phyloP scores from a whole-genome alignment of 148 eudicot genomes.

The Fagopyrum homotropicum region DNA sequence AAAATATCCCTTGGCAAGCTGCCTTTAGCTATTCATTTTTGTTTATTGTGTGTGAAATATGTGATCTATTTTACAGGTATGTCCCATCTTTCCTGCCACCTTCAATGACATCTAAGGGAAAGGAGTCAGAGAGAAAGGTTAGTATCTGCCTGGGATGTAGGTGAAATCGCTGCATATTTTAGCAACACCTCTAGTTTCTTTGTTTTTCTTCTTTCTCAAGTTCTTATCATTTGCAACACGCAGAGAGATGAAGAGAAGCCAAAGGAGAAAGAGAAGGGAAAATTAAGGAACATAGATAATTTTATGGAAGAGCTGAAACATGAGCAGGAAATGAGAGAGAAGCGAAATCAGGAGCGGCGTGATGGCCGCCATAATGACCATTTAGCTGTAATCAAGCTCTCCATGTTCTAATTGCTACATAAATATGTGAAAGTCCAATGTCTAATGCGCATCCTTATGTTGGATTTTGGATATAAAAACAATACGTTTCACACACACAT shows the following conservation, averaged over 20 bases:
- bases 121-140: slow-evolving; percentile 83
- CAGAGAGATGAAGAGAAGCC: slow-evolving; percentile 78
- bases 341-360: slow-evolving; percentile 82
- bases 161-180: background rate
- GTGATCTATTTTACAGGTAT: slow-evolving; percentile 59
- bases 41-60: background rate
- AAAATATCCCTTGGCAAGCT: background rate
- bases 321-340: slow-evolving; percentile 94
- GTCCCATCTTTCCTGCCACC: slow-evolving; percentile 98
- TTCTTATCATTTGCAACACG: slow-evolving; percentile 11
- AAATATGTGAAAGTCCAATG: background rate
- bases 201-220: background rate
- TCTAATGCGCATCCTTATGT: background rate
- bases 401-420: background rate
- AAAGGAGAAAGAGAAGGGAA: slow-evolving; percentile 87
- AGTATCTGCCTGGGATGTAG: slow-evolving; percentile 9
- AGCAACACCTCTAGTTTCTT: background rate
- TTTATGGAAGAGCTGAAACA: slow-evolving; percentile 97
- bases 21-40: background rate
- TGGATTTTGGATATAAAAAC: background rate
- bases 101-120: slow-evolving; percentile 76
- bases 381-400: slow-evolving; percentile 43
- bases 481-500: background rate
- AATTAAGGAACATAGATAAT: slow-evolving; percentile 82
- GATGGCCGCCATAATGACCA: slow-evolving; percentile 69